Base-by-base conservation (phyloP, 2,329 filamentous ascomycete genomes). In the Thelonectria discophora region DNA sequence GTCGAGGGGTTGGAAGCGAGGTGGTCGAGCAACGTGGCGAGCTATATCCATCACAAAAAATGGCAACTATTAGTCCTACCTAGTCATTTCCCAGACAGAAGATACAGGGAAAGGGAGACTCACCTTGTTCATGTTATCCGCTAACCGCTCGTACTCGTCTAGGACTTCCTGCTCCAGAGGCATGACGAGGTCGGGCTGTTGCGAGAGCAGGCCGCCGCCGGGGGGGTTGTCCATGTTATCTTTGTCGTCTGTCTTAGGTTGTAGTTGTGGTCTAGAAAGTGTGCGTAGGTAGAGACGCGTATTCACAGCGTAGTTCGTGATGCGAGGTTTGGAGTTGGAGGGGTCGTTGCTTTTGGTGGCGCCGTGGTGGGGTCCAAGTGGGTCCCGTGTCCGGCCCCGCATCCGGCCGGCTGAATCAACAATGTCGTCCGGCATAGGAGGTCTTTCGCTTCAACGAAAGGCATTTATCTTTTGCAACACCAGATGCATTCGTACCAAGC, bases 101-200 rank as follows among this genome's bases (percentile, higher is more conserved):
- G 21, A 45, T n/a, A 10, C 3, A 24, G 21, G 21, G 6, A 24
- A 50, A 42, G 15, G 5, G 46, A 20, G 27, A 18, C 78, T 61
- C 78, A 94, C 95, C 80, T 90, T 90, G 73, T 96, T 97, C 84
- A 99, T 90, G 74, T 98, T 99, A 69, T 90, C 90, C 0, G 94
- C 87, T 32, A 99, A 80, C 13, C 90, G 85, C 69, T 94, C 88
- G 74, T 99, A 99, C 78, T 99, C 95, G 64, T 98, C 93, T 1
- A 99, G 83, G 1, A 99, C 90, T 75, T 98, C 93, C 77, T 97
- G 94, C 80, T 99, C 94, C 8, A 97, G 85, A 5, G 93, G 90
- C 1, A 89, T 85, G 64, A 97, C 82, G n/a, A n/a, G n/a, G 71
- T 89, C 87, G 20, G 84, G 82, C 32, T 80, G 78, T 13, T 37